Base-by-base conservation (phyloP, 1,284 basidiomycete genomes). In the Coriolopsis trogii region DNA sequence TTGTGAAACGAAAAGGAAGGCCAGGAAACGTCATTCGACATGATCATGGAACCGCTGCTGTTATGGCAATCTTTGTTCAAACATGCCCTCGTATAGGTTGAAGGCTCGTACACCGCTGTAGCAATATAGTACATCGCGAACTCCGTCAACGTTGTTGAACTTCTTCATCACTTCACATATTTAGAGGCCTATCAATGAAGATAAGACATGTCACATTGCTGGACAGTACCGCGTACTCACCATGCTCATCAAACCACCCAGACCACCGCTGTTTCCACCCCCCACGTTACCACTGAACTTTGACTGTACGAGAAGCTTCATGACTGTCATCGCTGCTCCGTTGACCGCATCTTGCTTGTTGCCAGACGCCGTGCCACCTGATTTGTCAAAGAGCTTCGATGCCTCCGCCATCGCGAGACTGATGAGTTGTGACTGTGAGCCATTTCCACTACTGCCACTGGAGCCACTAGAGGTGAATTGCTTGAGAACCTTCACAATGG, bases 371-470 rank as follows among this genome's bases (percentile, higher is more conserved):
- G 75, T 71, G n/a, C 87, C 87, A 15, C 82, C 83, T 28, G 80
- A 79, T 60, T 79, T 73, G 63, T 91, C 87, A 59, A 93, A 88
- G 45, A 92, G 71, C 66, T 89, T 84, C 26, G 79, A 76, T 0
- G 84, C 89, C 66, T 95, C 87, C 0, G 82, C 80, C 89, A 95
- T 91, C 10, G 91, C 92, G 68, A 92, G 70, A 60, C 87, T 85
- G 68, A 95, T 84, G 48, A 95, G 75, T 67, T 91, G 69, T 1
- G 77, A 76, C 55, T 81, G 72, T 20, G 76, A 78, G 51, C 76
- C 73, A 26, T 78, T 75, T 4, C 30, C 21, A 6, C n/a, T 16
- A 16, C 23, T 34, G 0, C 75, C 70, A 15, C 75, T 71, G 12
- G 72, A 67, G 5, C 70, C 65, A 10, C 73, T 73, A 2, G 77